Base-by-base conservation (phyloP, 1,284 basidiomycete genomes). In the Takashimella tepidaria region DNA sequence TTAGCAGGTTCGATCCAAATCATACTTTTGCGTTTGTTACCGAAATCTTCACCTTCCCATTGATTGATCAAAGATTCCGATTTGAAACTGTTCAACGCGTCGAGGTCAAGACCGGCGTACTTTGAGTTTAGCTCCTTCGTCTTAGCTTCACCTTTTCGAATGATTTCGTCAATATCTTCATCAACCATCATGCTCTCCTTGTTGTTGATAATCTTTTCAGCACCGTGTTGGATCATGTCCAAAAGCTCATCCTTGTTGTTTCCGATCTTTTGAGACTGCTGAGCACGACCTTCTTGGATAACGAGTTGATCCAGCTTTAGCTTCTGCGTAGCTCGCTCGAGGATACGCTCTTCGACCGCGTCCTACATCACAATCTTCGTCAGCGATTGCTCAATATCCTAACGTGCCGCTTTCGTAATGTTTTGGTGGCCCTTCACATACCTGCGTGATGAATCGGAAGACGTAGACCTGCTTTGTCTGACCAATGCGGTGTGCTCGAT, bases 381-480 rank as follows among this genome's bases (percentile, higher is more conserved):
- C 16, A 51, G 19, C 25, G 21, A 44, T 13, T 37, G 10, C 16
- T 37, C 31, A 37, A 16, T 16, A 16, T 37, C 10, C 31, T 8
- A 37, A 47, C n/a, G n/a, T n/a, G n/a, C n/a, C n/a, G n/a, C n/a
- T n/a, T n/a, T n/a, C n/a, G n/a, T n/a, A n/a, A n/a, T n/a, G n/a
- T n/a, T n/a, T n/a, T n/a, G n/a, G n/a, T n/a, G n/a, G n/a, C n/a
- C n/a, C n/a, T n/a, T n/a, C n/a, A 52, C 57, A 52, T 19, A 75
- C 87, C 72, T 97, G 92, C 0, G 96, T 98, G 65, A 99, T 89
- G 74, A 98, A 98, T 23, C 95, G 81, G 81, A 93, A 99, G 1
- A 98, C 96, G 68, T 95, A 96, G 19, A 98, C 95, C 75, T 98
- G 95, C 77, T 98, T 98, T 48, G 89, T 98, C 77, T 98, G 96